Evolutionary conservation across 1,284 basidiomycete species (phyloP).

Genomic region (Leccinum discolor): DNA sequence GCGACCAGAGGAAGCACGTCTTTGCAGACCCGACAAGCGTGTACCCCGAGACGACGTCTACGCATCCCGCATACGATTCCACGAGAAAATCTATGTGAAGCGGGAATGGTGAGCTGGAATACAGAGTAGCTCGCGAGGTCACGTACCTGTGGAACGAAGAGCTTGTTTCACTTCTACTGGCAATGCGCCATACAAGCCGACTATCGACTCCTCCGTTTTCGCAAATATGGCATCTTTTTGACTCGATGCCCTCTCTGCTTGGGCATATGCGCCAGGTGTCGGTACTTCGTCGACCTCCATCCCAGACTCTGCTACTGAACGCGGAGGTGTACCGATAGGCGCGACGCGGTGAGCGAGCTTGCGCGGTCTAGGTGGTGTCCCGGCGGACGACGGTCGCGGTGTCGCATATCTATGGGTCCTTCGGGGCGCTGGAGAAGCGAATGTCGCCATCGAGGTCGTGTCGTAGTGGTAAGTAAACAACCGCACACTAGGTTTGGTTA

Average conservation of each 20-base stretch:
- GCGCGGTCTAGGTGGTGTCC: conserved; percentile 34
- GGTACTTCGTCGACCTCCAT: conserved; percentile 70
- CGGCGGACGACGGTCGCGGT: conserved; percentile 37
- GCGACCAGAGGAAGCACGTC: conserved; percentile 84
- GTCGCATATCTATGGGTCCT: conserved; percentile 38
- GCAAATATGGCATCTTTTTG: conserved; percentile 59
- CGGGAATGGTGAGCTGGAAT: neutral
- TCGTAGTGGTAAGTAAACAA: conserved; percentile 16
- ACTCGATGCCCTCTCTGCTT: conserved; percentile 24
- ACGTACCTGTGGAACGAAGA: conserved; percentile 62
- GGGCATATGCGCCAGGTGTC: conserved; percentile 37
- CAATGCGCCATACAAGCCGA: conserved; percentile 68
- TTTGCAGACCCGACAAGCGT: conserved; percentile 69
- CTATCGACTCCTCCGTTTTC: conserved; percentile 69
- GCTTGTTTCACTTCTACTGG: conserved; percentile 76
- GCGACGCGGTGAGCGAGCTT: conserved; percentile 25
- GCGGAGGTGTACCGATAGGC: conserved; percentile 30
- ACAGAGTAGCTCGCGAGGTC: conserved; percentile 3
- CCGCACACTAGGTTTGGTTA: conserved; percentile 1
- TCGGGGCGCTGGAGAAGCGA: conserved; percentile 49
- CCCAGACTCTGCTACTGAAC: conserved; percentile 40
- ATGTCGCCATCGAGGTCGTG: conserved; percentile 28
- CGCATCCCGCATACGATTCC: conserved; percentile 67
- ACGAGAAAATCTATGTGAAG: conserved; percentile 58
- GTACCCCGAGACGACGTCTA: conserved; percentile 72